These are phyloP conservation scores for Salix arbutifolia DNA, from an alignment of 345 rosid species.

Conservation along the genomic window DNA sequence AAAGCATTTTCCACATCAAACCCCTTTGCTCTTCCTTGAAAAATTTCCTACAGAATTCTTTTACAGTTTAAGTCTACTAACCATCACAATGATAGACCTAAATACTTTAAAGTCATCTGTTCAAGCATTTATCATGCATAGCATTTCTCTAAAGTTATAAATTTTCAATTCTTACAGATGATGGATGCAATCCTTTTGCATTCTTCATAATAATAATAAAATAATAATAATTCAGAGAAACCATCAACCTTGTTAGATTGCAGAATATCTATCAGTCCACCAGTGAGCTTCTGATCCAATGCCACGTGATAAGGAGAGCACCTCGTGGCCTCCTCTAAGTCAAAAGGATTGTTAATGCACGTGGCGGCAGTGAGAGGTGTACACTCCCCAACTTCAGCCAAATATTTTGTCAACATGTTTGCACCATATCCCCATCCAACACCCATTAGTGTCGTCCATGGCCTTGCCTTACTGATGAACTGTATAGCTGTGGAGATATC, in stretches of 20 bases:
- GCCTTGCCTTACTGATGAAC: constrained; percentile 72
- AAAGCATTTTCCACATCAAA: constrained; percentile 84
- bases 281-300: constrained; percentile 56
- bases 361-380: constrained; percentile 86
- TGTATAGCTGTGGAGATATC: constrained; percentile 74
- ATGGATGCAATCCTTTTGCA: constrained; percentile 1
- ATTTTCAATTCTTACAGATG: not conserved
- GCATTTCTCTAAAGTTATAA: not conserved
- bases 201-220: not conserved
- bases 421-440: constrained; percentile 93
- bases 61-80: constrained; percentile 12
- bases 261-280: constrained; percentile 73
- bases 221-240: constrained; percentile 7
- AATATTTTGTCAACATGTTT: constrained; percentile 81
- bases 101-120: not conserved
- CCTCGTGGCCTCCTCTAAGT: constrained; percentile 79
- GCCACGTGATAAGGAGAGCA: constrained; percentile 44
- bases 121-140: constrained; percentile 9
- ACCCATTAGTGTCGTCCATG: constrained; percentile 81
- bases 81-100: not conserved
- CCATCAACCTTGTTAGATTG: constrained; percentile 69
- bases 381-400: constrained; percentile 79
- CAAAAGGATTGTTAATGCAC: constrained; percentile 90
- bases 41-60: constrained; percentile 54
- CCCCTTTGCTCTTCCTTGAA: constrained; percentile 75